These are phyloP conservation scores for Sclerotinia minor DNA, from an alignment of 2,329 filamentous ascomycete species.

Conservation along the genomic window DNA sequence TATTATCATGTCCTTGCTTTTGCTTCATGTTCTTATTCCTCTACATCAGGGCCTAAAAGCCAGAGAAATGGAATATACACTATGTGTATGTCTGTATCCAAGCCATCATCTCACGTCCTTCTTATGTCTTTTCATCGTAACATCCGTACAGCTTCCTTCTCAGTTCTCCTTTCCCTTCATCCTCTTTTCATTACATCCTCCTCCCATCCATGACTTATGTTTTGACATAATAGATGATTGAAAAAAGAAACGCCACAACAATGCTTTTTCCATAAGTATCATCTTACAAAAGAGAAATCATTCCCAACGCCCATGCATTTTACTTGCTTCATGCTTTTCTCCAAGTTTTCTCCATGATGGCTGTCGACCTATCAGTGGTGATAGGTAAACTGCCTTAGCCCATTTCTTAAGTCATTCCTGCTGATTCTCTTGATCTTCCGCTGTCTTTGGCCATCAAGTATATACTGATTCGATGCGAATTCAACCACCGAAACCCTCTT, in stretches of 20 bases:
- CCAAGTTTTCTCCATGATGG: background rate
- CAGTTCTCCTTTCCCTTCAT: background rate
- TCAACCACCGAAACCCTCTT: background rate
- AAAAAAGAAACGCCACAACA: conserved; percentile 12
- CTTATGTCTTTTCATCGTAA: background rate
- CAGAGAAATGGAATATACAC: background rate
- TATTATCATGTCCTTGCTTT: background rate
- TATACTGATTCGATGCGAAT: background rate
- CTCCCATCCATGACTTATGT: background rate
- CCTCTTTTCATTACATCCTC: background rate
- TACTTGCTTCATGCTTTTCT: background rate
- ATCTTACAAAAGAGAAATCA: background rate
- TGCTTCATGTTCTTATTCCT: background rate
- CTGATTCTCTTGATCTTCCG: background rate
- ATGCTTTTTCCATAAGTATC: background rate
- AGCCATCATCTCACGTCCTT: background rate
- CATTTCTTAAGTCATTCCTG: background rate
- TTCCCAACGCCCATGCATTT: conserved; percentile 12
- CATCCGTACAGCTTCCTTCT: background rate
- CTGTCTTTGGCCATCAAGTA: background rate
- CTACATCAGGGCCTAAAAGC: background rate
- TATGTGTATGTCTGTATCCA: conserved; percentile 1
- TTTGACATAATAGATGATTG: background rate
- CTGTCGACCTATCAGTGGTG: background rate
- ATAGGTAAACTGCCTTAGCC: background rate